These are phyloP conservation scores for Cinnamomum micranthum DNA, from an alignment of 164 flowering plant genomes.

Conservation along the genomic window DNA sequence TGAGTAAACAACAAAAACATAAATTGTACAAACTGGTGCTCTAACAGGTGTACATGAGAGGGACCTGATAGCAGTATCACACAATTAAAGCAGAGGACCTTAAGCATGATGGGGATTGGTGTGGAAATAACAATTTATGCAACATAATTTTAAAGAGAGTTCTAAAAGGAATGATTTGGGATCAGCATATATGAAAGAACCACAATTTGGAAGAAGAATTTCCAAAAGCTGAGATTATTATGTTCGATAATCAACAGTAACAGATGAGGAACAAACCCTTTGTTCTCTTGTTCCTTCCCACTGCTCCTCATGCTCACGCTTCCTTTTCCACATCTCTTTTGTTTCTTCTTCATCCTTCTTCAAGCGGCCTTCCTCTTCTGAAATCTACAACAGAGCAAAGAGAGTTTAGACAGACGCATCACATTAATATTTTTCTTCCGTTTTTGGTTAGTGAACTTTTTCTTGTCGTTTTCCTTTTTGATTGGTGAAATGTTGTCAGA, in stretches of 20 bases:
- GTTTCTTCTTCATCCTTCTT: conserved; percentile 96
- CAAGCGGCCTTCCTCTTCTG: conserved; percentile 95
- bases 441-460: too few species aligned
- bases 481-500: not conserved
- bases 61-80: too few species aligned
- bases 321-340: conserved; percentile 97
- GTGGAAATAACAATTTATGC: too few species aligned
- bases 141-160: not conserved
- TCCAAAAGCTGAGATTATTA: not conserved
- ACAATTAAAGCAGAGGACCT: too few species aligned
- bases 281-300: conserved; percentile 88
- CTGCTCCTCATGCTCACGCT: conserved; percentile 98
- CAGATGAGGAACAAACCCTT: conserved; percentile 53
- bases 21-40: too few species aligned
- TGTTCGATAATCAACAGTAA: not conserved
- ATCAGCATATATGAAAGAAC: not conserved
- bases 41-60: too few species aligned
- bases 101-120: too few species aligned
- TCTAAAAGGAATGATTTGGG: not conserved
- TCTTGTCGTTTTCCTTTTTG: too few species aligned
- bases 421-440: not conserved
- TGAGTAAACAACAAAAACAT: too few species aligned
- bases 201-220: not conserved
- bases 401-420: conserved; percentile 2
- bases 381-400: conserved; percentile 48